Base-by-base conservation (phyloP, 139 green algal genomes). In the Asterochloris sp. region DNA sequence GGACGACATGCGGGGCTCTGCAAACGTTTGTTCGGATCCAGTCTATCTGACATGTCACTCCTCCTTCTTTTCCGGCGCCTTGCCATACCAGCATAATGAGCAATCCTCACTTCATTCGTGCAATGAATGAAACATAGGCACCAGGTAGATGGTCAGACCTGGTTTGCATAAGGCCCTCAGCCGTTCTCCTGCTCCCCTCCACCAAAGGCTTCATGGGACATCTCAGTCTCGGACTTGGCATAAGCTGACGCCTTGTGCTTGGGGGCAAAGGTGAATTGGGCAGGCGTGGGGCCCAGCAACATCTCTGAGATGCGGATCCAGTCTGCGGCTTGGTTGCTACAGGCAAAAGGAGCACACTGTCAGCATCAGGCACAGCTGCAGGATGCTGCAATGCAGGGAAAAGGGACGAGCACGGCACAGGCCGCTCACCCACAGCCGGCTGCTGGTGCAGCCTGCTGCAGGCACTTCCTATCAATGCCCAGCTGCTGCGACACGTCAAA, bases 271-370 rank as follows among this genome's bases (percentile, higher is more conserved):
- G 78, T 84, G 81, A 97, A 97, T 27, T 86, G 87, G 14, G 81
- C 66, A 0, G 92, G 92, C 16, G 87, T 83, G 0, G 92, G 94
- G 0, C 96, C 96, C 73, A 99, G 88, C 78, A 99, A 87, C 96
- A 98, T 96, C 87, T 97, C 93, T 24, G 83, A 92, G 75, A 99
- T 97, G 12, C 82, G 81, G 11, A 98, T 84, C 95, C 93, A 97
- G 87, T 94, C 90, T 23, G 76, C 69, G 0, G 92, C 85, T 67
- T 88, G 86, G 73, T 95, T 90, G 24, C 83, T 94, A 11, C 86
- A 54, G 69, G 10, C 24, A 76, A 76, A 28, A 19, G 19, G 21
- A 38, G n/a, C 8, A 15, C 69, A 62, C 4, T 76, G 23, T 76
- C 69, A 76, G 23, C 69, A 38, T 62, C 14, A 24, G 24, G 69